Base-by-base conservation (phyloP, 2,329 filamentous ascomycete species). In the Trichoderma sp. region DNA sequence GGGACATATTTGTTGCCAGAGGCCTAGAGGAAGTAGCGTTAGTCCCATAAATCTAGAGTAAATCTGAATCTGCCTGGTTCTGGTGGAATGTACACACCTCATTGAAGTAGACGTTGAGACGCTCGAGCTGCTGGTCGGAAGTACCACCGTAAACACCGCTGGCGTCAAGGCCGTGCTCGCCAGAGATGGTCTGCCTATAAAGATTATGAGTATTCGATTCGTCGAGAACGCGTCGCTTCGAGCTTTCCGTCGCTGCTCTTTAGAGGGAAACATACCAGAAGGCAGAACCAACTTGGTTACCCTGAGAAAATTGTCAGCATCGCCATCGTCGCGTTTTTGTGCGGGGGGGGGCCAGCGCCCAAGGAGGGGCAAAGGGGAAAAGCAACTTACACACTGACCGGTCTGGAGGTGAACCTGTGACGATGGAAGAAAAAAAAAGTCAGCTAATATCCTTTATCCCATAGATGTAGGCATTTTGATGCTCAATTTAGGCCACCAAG, bases 211-310 rank as follows among this genome's bases (percentile, higher is more conserved):
- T 58, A 69, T 57, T 12, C 15, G 22, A 22, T 45, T 22, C 65
- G 34, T 53, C 67, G 39, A 52, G 35, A 63, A 48, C 52, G 52
- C 53, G 67, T 59, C 37, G 42, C 52, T 48, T 17, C 25, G 27
- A 54, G 35, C 13, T 37, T 32, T 54, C 29, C 53, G 19, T n/a
- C 52, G 32, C 37, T n/a, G 32, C 19, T 68, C 19, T 48, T 48
- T 29, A 48, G 25, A 48, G 42, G 32, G 27, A 9, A 63, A 69
- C 68, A 42, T 67, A 69, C 68, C 68, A 99, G 89, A 99, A 99
- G 84, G 95, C 95, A 87, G 95, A 94, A 94, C 95, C 95, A 78
- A 98, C 97, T 92, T 98, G 95, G 91, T 98, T 98, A 89, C 95
- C 94, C 94, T 97, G 78, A 76, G 67, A 70, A 76, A 73, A 70